A percentile compares a stretch with the other conserved stretches of the same genome.
These are phyloP conservation scores for Fusarium virguliforme DNA, from an alignment of 2,329 filamentous ascomycete genomes.

Conservation along the genomic window DNA sequence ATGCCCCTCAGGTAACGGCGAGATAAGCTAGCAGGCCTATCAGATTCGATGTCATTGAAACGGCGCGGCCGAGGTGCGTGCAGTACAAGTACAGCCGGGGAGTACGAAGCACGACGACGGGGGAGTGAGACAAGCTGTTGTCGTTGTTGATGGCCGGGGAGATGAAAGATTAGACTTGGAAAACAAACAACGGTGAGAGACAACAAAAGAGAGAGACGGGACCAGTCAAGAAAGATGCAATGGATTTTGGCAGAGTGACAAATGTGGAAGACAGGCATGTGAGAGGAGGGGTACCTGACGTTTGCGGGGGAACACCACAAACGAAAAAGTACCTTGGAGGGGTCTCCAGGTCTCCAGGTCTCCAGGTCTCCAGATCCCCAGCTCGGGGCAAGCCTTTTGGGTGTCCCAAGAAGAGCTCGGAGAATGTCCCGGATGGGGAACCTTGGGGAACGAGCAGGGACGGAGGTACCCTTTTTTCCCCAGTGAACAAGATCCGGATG, in stretches of 20 bases:
- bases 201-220: conserved; percentile 14
- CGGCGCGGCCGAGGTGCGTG: conserved; percentile 19
- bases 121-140: conserved; percentile 2
- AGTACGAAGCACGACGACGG: conserved; percentile 3
- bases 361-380: conserved; percentile 40
- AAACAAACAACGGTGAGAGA: neutral
- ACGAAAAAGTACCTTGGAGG: conserved; percentile 44
- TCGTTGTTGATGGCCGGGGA: neutral
- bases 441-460: conserved; percentile 29
- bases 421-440: conserved; percentile 42
- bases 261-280: conserved; percentile 46
- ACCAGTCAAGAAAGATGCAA: conserved; percentile 11
- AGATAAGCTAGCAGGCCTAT: conserved; percentile 72
- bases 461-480: conserved; percentile 13
- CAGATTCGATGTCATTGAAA: conserved; percentile 66
- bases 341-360: conserved; percentile 21
- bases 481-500: conserved; percentile 13
- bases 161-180: conserved; percentile 3
- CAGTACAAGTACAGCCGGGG: neutral
- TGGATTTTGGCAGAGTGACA: conserved; percentile 1
- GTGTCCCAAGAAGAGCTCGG: conserved; percentile 33
- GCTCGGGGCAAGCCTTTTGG: conserved; percentile 42
- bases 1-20: conserved; percentile 64
- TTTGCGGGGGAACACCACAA: conserved; percentile 33
- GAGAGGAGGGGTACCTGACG: conserved; percentile 44